These are phyloP conservation scores for Barnettozyma sucrosica DNA, from an alignment of 805 yeast species.

Conservation along the genomic window DNA sequence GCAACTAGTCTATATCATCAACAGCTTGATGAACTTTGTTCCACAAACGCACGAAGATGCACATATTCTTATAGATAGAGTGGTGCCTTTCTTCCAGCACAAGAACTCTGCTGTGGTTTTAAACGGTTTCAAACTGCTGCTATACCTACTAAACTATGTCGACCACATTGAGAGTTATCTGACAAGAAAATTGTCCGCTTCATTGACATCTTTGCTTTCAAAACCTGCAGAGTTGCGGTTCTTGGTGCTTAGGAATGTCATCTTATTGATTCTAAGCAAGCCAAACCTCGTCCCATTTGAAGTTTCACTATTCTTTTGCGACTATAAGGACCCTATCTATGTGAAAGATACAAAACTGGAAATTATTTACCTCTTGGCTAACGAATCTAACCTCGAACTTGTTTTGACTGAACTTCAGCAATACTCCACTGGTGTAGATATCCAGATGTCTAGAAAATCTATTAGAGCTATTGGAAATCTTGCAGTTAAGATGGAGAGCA, in stretches of 20 bases:
- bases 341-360: constrained; percentile 88
- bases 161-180: constrained; percentile 48
- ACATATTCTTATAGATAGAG: constrained; percentile 52
- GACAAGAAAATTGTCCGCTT: constrained; percentile 59
- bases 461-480: constrained; percentile 85
- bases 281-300: constrained; percentile 57
- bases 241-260: constrained; percentile 73
- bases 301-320: constrained; percentile 77
- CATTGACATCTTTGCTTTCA: constrained; percentile 61
- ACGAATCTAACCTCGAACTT: constrained; percentile 48
- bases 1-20: constrained; percentile 65
- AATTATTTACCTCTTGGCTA: constrained; percentile 74
- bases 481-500: constrained; percentile 65
- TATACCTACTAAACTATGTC: constrained; percentile 71
- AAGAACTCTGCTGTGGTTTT: constrained; percentile 76
- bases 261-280: constrained; percentile 61
- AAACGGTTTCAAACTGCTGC: constrained; percentile 65
- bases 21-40: constrained; percentile 58
- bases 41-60: constrained; percentile 72
- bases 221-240: constrained; percentile 84
- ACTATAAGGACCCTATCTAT: constrained; percentile 79
- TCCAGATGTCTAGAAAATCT: constrained; percentile 81
- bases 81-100: constrained; percentile 70
- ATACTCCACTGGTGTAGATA: constrained; percentile 83
- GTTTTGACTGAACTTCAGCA: constrained; percentile 75